phyloP scores from a whole-genome alignment of 768 basidiomycete species.

The Phanerodontia chrysosporium region DNA sequence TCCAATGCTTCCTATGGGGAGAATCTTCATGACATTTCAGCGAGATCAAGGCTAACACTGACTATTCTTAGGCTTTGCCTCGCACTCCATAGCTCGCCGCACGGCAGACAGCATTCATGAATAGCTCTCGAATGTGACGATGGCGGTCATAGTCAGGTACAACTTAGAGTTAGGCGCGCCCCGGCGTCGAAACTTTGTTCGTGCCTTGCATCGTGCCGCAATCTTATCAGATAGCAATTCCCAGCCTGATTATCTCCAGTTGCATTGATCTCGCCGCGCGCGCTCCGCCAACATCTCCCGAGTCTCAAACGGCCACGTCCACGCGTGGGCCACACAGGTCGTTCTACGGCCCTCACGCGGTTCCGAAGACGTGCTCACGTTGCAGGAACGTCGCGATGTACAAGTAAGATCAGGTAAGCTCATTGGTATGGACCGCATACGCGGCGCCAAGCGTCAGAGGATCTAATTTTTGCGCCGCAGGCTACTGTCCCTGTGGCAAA shows the following conservation, averaged over 20 bases:
- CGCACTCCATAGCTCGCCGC: neutral
- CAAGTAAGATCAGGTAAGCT: too few species aligned
- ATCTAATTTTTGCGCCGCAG: neutral
- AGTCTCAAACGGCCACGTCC: neutral
- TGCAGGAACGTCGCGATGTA: too few species aligned
- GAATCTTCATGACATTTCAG: neutral
- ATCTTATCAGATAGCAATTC: neutral
- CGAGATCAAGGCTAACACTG: too few species aligned
- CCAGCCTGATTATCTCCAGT: neutral
- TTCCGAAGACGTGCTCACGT: too few species aligned
- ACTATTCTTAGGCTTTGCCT: neutral
- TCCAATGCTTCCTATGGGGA: neutral
- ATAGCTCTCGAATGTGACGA: neutral
- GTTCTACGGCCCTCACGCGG: too few species aligned
- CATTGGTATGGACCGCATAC: too few species aligned
- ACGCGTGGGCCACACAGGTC: too few species aligned
- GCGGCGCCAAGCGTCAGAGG: too few species aligned
- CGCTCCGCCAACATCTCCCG: neutral
- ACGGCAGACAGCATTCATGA: neutral
- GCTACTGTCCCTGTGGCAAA: neutral
- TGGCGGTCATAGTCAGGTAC: neutral
- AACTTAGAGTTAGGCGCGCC: neutral
- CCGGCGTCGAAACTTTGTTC: neutral
- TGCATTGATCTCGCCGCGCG: neutral
- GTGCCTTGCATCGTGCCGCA: neutral